Evolutionary conservation across 257 asterid species (phyloP).

Genomic region (Ocimum tenuiflorum): DNA sequence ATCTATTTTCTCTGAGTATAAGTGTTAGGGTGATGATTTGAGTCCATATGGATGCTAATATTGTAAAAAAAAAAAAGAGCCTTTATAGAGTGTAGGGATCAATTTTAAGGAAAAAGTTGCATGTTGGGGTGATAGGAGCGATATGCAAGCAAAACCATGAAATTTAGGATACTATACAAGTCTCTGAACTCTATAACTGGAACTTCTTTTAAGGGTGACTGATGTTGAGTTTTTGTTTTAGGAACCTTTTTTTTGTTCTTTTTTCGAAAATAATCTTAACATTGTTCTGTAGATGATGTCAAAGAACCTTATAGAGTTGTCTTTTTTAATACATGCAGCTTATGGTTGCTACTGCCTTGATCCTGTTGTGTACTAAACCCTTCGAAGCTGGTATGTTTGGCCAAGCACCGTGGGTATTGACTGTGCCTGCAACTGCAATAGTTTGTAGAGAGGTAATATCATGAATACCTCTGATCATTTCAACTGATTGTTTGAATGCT

Average conservation of each 20-base stretch:
- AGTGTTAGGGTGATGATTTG: not conserved
- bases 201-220: not conserved
- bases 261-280: not conserved
- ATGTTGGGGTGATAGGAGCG: not conserved
- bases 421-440: constrained; percentile 82
- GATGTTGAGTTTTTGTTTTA: not conserved
- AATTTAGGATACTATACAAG: not conserved
- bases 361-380: constrained; percentile 82
- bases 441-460: constrained; percentile 88
- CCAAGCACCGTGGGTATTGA: constrained; percentile 75
- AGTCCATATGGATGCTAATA: not conserved
- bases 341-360: constrained; percentile 94
- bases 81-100: not conserved
- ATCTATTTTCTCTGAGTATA: constrained; percentile 7
- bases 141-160: not conserved
- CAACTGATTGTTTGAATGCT: constrained; percentile 3
- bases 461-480: not conserved
- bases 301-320: constrained; percentile 12
- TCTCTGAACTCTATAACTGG: not conserved
- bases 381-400: constrained; percentile 61
- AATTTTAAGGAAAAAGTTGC: not conserved
- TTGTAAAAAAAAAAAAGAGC: not conserved
- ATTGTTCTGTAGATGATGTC: not conserved
- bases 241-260: not conserved
- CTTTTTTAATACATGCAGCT: constrained; percentile 45